Evolutionary conservation across 371 early-diverging fungal genomes (phyloP).

Genomic region (Fennellomyces sp.): DNA sequence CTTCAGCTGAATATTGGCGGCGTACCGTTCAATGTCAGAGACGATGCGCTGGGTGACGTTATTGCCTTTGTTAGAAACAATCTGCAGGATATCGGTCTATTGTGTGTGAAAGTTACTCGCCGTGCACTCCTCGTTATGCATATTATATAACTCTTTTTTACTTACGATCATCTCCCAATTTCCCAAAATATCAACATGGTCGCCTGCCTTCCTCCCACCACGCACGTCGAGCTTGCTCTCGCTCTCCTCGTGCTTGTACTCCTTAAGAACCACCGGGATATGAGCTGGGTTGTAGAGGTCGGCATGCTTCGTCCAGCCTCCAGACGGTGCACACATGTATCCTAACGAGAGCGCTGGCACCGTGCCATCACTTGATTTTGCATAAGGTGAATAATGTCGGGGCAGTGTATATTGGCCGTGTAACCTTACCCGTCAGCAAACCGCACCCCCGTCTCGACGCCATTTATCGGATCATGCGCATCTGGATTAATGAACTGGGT

Average conservation of each 20-base stretch:
- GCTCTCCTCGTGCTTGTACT: conserved; percentile 71
- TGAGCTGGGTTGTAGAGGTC: conserved; percentile 84
- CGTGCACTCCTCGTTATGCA: neutral
- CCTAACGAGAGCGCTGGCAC: conserved; percentile 90
- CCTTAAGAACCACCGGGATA: conserved; percentile 75
- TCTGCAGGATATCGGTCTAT: conserved; percentile 42
- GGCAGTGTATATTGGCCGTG: neutral
- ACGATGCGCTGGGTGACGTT: conserved; percentile 43
- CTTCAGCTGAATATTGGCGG: conserved; percentile 25
- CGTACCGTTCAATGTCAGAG: conserved; percentile 45
- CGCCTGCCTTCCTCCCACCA: conserved; percentile 83
- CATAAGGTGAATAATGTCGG: neutral
- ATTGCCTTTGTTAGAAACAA: conserved; percentile 37
- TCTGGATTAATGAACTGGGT: conserved; percentile 48
- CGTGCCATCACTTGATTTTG: conserved; percentile 80
- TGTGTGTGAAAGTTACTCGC: neutral
- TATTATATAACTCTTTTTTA: no score
- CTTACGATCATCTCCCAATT: conserved; percentile 55
- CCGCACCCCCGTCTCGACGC: conserved; percentile 59
- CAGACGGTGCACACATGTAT: conserved; percentile 80
- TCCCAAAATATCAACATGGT: conserved; percentile 89
- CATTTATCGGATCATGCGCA: conserved; percentile 34
- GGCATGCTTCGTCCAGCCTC: conserved; percentile 83
- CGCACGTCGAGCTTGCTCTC: conserved; percentile 69
- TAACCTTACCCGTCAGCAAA: conserved; percentile 51